Conservation (phyloP, 2,329 filamentous ascomycete species). For the Aspergillus udagawae region DNA sequence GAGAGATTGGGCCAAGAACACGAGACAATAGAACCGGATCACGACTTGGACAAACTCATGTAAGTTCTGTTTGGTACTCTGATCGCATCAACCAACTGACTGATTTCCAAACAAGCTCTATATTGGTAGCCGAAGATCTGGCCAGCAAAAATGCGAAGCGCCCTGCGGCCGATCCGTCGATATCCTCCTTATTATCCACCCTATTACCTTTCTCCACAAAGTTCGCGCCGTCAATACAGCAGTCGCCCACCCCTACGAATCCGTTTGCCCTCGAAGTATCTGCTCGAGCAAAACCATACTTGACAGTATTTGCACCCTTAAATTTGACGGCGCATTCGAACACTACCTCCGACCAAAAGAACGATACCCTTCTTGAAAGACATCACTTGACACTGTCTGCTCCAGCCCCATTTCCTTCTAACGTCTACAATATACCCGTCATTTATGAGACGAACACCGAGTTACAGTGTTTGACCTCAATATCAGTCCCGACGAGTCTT, state of each 20-base stretch:
- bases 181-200: constrained; percentile 37
- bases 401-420: constrained; percentile 33
- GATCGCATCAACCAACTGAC: constrained; percentile 13
- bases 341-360: constrained; percentile 17
- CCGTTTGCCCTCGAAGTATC: constrained; percentile 54
- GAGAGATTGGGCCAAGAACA: constrained; percentile 47
- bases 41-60: constrained; percentile 33
- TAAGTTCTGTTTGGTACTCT: constrained; percentile 17
- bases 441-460: constrained; percentile 34
- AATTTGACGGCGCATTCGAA: constrained; percentile 43
- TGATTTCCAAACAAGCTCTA: constrained; percentile 18
- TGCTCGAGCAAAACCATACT: constrained; percentile 61
- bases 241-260: constrained; percentile 56
- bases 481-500: constrained; percentile 21
- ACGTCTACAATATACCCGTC: constrained; percentile 31
- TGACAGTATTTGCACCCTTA: constrained; percentile 68
- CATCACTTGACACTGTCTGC: constrained; percentile 35
- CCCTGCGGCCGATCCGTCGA: constrained; percentile 19
- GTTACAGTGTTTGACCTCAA: constrained; percentile 30
- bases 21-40: constrained; percentile 27
- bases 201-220: constrained; percentile 39
- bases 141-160: constrained; percentile 19
- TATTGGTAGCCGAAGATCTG: constrained; percentile 28
- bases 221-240: constrained; percentile 14
- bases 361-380: constrained; percentile 24